phyloP scores from a whole-genome alignment of 148 eudicot genomes.

The Rhododendron kiyosumense region DNA sequence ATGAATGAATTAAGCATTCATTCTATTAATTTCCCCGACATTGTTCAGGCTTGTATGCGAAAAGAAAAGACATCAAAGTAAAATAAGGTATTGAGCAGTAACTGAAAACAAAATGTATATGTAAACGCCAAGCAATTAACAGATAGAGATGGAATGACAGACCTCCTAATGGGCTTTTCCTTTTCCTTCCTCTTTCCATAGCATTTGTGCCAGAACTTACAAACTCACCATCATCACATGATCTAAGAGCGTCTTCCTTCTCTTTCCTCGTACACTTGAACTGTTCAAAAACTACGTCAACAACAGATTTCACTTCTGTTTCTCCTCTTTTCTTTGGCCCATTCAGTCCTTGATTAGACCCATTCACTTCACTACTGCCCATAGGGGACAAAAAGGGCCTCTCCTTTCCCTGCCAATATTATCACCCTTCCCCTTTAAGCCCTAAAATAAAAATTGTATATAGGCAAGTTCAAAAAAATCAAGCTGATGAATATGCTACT shows the following conservation, averaged over 20 bases:
- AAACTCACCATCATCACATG: conserved; percentile 6
- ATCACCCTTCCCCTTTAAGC: neutral
- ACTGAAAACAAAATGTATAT: neutral
- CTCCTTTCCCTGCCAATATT: conserved; percentile 29
- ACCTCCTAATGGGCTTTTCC: conserved; percentile 39
- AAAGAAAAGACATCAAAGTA: neutral
- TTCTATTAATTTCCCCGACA: neutral
- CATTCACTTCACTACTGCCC: neutral
- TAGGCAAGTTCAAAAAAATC: neutral
- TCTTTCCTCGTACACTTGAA: conserved; percentile 31
- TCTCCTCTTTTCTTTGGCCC: conserved; percentile 17
- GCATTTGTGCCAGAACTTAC: conserved; percentile 4
- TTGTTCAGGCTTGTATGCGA: neutral
- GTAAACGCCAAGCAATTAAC: neutral
- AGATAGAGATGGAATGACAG: conserved; percentile 4
- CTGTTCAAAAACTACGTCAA: conserved; percentile 54
- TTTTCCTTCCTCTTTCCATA: conserved; percentile 28
- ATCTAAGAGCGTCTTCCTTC: conserved; percentile 1
- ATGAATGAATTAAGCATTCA: neutral
- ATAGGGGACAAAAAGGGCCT: conserved; percentile 23
- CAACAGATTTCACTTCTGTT: conserved; percentile 15
- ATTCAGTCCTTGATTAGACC: conserved; percentile 13
- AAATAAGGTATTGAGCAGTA: neutral
- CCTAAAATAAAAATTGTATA: neutral
- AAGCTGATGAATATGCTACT: neutral